Conservation (phyloP, 768 basidiomycete species). For the Kondoa malvinella region DNA sequence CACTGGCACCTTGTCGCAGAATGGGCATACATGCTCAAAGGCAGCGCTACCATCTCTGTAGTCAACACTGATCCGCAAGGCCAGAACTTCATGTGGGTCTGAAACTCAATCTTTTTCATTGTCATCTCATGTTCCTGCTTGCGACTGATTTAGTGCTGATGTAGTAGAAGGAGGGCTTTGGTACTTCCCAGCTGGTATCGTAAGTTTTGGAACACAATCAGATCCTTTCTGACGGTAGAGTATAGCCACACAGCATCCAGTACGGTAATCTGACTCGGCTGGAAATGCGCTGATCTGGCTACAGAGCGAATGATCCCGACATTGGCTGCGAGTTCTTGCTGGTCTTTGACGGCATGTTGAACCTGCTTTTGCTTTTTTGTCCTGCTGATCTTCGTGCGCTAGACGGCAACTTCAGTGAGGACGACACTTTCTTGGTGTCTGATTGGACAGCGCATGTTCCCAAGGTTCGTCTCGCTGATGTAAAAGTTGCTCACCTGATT, state of each 20-base stretch:
- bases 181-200: conserved; percentile 23
- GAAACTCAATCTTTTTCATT: neutral
- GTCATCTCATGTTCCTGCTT: conserved; percentile 20
- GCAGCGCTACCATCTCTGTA: conserved; percentile 23
- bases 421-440: conserved; percentile 45
- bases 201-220: too few relatives aligned
- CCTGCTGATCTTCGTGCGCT: neutral
- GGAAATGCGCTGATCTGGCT: conserved; percentile 44
- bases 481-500: too few relatives aligned
- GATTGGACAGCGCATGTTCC: conserved; percentile 54
- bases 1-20: conserved; percentile 42
- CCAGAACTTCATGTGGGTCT: neutral
- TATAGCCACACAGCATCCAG: too few relatives aligned
- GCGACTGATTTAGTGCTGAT: conserved; percentile 41
- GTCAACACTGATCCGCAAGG: conserved; percentile 15
- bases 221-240: too few relatives aligned
- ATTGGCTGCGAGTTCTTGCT: conserved; percentile 44
- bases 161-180: conserved; percentile 32
- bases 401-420: conserved; percentile 42
- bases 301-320: conserved; percentile 35
- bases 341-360: conserved; percentile 36
- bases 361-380: neutral
- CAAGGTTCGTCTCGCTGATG: conserved; percentile 46
- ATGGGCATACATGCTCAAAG: conserved; percentile 43
- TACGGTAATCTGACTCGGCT: conserved; percentile 30